phyloP scores from a whole-genome alignment of 106 monocot species.

The Ottelia alismoides region DNA sequence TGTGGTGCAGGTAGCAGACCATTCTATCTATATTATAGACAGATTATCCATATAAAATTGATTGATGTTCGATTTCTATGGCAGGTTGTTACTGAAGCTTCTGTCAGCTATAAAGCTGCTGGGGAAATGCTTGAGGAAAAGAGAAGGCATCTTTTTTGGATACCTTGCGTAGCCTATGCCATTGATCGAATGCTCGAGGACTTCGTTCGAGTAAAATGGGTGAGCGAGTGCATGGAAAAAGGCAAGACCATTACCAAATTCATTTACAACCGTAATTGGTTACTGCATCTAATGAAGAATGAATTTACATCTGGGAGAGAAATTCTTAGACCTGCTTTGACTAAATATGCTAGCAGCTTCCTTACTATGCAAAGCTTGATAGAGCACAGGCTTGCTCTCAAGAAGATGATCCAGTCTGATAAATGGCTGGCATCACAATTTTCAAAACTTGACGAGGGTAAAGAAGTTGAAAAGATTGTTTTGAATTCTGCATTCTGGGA shows the following conservation, averaged over 20 bases:
- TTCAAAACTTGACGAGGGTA: constrained; percentile 33
- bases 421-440: constrained; percentile 36
- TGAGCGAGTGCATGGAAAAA: constrained; percentile 31
- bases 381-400: constrained; percentile 27
- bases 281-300: constrained; percentile 37
- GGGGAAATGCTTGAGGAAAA: constrained; percentile 57
- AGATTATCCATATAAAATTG: too few species aligned
- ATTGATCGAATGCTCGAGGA: constrained; percentile 38
- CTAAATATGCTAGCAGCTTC: constrained; percentile 26
- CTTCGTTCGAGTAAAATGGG: constrained; percentile 31
- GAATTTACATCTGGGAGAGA: constrained; percentile 42
- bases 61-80: too few species aligned
- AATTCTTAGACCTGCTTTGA: constrained; percentile 24
- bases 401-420: constrained; percentile 43
- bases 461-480: constrained; percentile 36
- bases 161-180: constrained; percentile 35
- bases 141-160: constrained; percentile 45
- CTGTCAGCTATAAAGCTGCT: constrained; percentile 32
- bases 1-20: constrained; percentile 59
- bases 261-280: constrained; percentile 40
- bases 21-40: too few species aligned
- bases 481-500: constrained; percentile 41
- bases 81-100: constrained; percentile 41
- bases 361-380: constrained; percentile 27
- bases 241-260: constrained; percentile 30